A percentile compares a stretch with the other conserved stretches of the same genome.
Conservation (phyloP, 345 rosid genomes). For the Populus ilicifolia region DNA sequence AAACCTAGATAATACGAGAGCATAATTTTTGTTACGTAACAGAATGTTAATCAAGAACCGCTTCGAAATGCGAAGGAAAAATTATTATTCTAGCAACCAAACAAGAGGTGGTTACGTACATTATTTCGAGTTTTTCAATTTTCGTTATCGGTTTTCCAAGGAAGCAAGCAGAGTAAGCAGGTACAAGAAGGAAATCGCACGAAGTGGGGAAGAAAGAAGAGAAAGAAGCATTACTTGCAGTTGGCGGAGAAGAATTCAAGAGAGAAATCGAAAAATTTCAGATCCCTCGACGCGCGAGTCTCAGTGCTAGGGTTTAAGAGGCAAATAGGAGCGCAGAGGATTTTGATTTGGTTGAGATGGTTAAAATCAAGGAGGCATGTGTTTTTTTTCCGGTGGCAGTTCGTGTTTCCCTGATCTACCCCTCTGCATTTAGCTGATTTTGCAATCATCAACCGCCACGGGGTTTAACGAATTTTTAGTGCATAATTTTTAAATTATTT, state of each 20-base stretch:
- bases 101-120: neutral
- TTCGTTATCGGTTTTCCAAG: neutral
- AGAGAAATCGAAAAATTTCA: neutral
- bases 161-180: neutral
- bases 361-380: neutral
- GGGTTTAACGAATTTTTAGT: neutral
- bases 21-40: neutral
- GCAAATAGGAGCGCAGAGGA: neutral
- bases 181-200: neutral
- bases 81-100: neutral
- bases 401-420: neutral
- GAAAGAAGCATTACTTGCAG: conserved; percentile 7
- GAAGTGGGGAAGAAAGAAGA: neutral
- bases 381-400: neutral
- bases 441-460: neutral
- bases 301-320: conserved; percentile 21
- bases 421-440: neutral
- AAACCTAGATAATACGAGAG: neutral
- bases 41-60: neutral
- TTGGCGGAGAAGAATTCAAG: neutral
- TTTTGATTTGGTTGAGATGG: too few relatives aligned
- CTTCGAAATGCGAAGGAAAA: neutral
- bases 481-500: too few relatives aligned
- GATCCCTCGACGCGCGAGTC: conserved; percentile 7
- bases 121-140: neutral